These are phyloP conservation scores for Amanita brunnescens DNA, from an alignment of 768 basidiomycete genomes.

Conservation along the genomic window DNA sequence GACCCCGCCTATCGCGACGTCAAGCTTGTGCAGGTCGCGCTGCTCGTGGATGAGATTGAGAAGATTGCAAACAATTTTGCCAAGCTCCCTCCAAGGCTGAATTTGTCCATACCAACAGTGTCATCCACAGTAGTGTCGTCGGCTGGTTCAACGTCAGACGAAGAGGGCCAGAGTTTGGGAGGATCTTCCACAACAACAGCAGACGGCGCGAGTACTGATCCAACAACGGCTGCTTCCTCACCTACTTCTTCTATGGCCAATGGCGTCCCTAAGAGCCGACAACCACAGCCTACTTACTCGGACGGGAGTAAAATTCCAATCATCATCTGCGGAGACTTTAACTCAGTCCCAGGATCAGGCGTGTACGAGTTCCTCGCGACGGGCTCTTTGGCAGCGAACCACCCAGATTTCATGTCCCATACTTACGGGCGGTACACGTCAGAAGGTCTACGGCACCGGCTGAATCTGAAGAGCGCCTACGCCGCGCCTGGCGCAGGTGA, in stretches of 20 bases:
- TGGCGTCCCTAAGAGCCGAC: conserved; percentile 12
- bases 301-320: conserved; percentile 88
- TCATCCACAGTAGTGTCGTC: conserved; percentile 7
- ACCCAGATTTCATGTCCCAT: conserved; percentile 89
- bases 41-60: conserved; percentile 88
- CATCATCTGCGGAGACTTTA: conserved; percentile 93
- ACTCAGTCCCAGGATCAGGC: conserved; percentile 78
- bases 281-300: conserved; percentile 59
- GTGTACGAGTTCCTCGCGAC: conserved; percentile 86
- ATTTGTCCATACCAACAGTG: conserved; percentile 21
- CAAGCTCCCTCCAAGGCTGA: conserved; percentile 57
- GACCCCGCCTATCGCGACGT: conserved; percentile 89
- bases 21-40: conserved; percentile 92
- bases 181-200: not conserved
- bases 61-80: conserved; percentile 84
- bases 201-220: not conserved
- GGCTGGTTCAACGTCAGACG: conserved; percentile 11
- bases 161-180: conserved; percentile 1
- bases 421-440: conserved; percentile 89
- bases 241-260: conserved; percentile 1
- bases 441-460: conserved; percentile 73
- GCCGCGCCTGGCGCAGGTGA: conserved; percentile 33
- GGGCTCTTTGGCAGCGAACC: conserved; percentile 61
- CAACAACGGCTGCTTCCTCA: conserved; percentile 1
- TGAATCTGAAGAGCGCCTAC: conserved; percentile 84